Evolutionary conservation across 176 grass and related monocot species (phyloP).

Genomic region (Panicum miliaceum): DNA sequence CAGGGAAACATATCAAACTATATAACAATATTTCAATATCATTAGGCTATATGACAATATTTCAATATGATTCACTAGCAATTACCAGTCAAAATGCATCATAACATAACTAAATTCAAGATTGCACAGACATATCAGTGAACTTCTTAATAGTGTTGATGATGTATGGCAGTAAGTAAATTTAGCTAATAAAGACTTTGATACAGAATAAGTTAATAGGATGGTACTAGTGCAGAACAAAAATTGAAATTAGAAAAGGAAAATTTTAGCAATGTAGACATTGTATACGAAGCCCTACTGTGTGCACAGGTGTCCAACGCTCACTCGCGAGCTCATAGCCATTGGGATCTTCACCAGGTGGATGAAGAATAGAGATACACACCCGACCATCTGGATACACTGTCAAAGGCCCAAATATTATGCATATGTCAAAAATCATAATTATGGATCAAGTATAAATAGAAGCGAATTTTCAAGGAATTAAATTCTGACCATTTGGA

Average conservation of each 20-base stretch:
- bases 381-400: conserved; percentile 91
- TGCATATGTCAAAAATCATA: conserved; percentile 17
- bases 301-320: conserved; percentile 97
- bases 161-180: neutral
- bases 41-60: neutral
- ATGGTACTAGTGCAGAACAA: neutral
- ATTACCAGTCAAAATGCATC: neutral
- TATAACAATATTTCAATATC: too few species aligned
- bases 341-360: conserved; percentile 94
- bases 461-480: neutral
- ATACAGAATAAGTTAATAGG: neutral
- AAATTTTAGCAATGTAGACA: neutral
- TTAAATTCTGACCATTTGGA: conserved; percentile 81
- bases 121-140: neutral
- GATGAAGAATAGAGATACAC: conserved; percentile 98
- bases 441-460: conserved; percentile 19
- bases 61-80: neutral
- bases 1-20: too few species aligned
- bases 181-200: neutral
- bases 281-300: conserved; percentile 50
- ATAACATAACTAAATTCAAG: neutral
- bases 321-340: conserved; percentile 95
- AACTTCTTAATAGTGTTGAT: neutral
- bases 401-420: conserved; percentile 48
- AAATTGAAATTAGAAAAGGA: neutral